Evolutionary conservation across 2,329 filamentous ascomycete genomes (phyloP), one percentile per base, ranked within the genome.

Genomic region (Kalaharituber pfeilii): DNA sequence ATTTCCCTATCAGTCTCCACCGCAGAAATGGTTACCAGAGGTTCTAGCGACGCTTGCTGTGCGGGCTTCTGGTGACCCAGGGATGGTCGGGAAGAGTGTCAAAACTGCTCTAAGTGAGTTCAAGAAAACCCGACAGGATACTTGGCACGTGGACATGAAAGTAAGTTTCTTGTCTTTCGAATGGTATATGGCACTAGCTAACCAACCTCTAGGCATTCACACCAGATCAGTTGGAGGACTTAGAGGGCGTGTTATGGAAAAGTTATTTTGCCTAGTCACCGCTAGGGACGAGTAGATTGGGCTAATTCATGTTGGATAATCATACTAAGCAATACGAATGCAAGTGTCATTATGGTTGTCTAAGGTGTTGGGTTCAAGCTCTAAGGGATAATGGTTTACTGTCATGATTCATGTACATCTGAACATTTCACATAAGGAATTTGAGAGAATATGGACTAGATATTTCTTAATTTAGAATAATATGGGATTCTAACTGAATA

Each of bases 91-190:
- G 2, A 94, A 94, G 70, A 91, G 89, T 56, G 93, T 94, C 9
- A 98, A 98, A 75, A 78, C 77, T 18, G 88, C 95, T 30, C 72
- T 98, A 60, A 87, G 87, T 57, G 93, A 98, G 65, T 98, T 98
- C 75, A 98, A 98, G 73, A 98, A 98, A 78, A 98, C 91, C 47
- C 81, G 91, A 67, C 91, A 98, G 69, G 91, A 98, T 73, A 98
- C 89, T 62, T 98, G 91, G 91, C 82, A 82, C 64, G 89, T 94
- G 57, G 91, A 98, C 71, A 86, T 94, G 63, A 96, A 94, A 83
- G 91, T 94, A 71, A 69, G 79, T 69, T 54, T 15, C 29, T 52
- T 52, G 50, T 15, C 20, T n/a, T n/a, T n/a, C n/a, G 18, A 44
- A 27, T 20, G 18, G 25, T n/a, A n/a, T n/a, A n/a, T n/a, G n/a